Evolutionary conservation across 306 rosid species (phyloP), one percentile per base, ranked within the genome.

Genomic region (Lathyrus aphaca): DNA sequence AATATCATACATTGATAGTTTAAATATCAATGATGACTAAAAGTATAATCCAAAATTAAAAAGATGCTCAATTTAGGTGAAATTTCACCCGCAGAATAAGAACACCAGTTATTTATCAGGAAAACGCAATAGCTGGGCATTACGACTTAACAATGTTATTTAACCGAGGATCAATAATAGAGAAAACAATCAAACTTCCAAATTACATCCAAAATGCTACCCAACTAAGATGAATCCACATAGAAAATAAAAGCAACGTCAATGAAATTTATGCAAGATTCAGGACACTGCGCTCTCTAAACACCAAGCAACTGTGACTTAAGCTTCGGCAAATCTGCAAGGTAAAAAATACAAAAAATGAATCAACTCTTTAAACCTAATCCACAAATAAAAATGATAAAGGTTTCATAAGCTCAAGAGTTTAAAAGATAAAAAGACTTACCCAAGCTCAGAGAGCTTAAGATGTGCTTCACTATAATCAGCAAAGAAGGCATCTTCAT

Each of bases 381-480:
- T 0, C 11, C 61, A 5, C 1, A 17, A 35, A n/a, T 37, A 18
- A 19, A 27, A 44, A 23, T 45, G 45, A 1, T 4, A 15, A 8
- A 11, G 35, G 18, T 2, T 3, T 7, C 11, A 23, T 38, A 14
- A 4, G 17, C 39, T 6, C 23, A 0, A 8, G 49, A 32, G 2
- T 40, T 49, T 1, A 25, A 44, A 14, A 2, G 7, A 48, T 5
- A 7, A 6, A 7, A 66, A 37, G 19, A 57, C 87, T 57, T 75
- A 95, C 99, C 97, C 99, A 9, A 95, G 93, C 85, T 95, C 99
- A 1, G 97, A 91, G 46, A 95, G 99, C 87, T 82, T 91, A 66
- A 18, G 74, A 64, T 95, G 99, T 40, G 99, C 87, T 45, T 56
- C 85, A 0, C 96, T 69, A 18, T 89, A 95, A 35, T 89, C 97